Evolutionary conservation across 345 rosid genomes (phyloP).

Genomic region (Carallia pectinifolia): DNA sequence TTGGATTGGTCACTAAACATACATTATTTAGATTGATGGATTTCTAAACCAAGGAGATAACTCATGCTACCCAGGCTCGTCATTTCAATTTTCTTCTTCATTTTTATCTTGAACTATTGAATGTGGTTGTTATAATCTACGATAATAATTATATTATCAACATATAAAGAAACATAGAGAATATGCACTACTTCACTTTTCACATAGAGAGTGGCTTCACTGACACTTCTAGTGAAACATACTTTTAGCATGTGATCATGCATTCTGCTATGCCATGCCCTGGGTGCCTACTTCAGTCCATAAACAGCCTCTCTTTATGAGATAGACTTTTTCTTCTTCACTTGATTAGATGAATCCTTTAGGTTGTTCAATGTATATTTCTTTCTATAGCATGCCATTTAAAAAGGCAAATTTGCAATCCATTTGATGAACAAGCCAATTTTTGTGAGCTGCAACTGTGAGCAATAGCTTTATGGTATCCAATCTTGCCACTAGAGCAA

Average conservation of each 20-base stretch:
- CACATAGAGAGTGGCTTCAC: neutral
- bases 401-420: neutral
- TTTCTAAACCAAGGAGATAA: neutral
- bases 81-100: neutral
- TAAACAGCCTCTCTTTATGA: neutral
- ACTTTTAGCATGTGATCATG: neutral
- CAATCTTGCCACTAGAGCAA: no score
- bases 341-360: neutral
- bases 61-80: fast-evolving
- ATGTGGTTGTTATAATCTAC: neutral
- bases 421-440: no score
- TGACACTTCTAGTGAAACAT: neutral
- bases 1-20: neutral
- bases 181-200: neutral
- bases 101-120: neutral
- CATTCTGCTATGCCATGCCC: neutral
- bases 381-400: neutral
- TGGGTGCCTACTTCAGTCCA: neutral
- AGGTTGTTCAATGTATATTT: neutral
- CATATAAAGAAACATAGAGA: neutral
- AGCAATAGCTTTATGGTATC: no score
- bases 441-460: no score
- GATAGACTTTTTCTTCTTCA: neutral
- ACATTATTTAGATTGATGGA: fast-evolving
- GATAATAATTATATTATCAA: neutral